Conservation (phyloP, 768 basidiomycete species). For the Tulasnella sp. region DNA sequence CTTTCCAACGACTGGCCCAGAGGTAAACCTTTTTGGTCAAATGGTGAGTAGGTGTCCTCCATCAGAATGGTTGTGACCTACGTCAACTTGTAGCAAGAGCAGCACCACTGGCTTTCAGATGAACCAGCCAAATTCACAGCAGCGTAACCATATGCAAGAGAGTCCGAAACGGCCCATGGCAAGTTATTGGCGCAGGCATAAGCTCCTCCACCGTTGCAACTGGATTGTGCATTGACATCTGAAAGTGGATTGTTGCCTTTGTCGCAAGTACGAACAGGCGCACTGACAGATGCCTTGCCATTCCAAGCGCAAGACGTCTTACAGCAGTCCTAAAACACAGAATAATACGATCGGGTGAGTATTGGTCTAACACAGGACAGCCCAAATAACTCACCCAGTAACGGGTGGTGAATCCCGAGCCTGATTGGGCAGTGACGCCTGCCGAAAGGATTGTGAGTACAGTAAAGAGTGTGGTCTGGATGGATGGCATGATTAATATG, state of each 20-base stretch:
- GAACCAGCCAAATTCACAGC: slow-evolving; percentile 16
- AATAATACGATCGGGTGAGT: not conserved
- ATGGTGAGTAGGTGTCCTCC: no score
- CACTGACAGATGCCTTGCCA: slow-evolving; percentile 16
- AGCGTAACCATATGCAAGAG: slow-evolving; percentile 18
- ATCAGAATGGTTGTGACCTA: no score
- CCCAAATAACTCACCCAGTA: slow-evolving; percentile 18
- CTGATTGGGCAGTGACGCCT: slow-evolving; percentile 14
- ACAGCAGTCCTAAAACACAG: slow-evolving; percentile 16
- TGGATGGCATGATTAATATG: no score
- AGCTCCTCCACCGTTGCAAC: slow-evolving; percentile 15
- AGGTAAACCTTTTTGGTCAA: slow-evolving; percentile 20
- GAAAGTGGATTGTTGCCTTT: slow-evolving; percentile 5
- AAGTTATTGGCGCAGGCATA: slow-evolving; percentile 17
- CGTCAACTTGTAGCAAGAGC: slow-evolving; percentile 23
- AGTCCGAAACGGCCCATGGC: slow-evolving; percentile 18
- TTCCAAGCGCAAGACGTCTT: slow-evolving; percentile 19
- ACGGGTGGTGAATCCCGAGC: slow-evolving; percentile 13
- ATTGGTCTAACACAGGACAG: not conserved
- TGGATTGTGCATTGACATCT: slow-evolving; percentile 9
- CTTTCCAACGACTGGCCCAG: slow-evolving; percentile 21
- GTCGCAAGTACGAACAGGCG: slow-evolving; percentile 17
- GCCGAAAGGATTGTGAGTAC: no score
- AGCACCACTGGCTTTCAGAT: slow-evolving; percentile 19
- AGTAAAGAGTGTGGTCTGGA: no score